phyloP scores from a whole-genome alignment of 2,329 filamentous ascomycete genomes.

The Fusarium piperis region DNA sequence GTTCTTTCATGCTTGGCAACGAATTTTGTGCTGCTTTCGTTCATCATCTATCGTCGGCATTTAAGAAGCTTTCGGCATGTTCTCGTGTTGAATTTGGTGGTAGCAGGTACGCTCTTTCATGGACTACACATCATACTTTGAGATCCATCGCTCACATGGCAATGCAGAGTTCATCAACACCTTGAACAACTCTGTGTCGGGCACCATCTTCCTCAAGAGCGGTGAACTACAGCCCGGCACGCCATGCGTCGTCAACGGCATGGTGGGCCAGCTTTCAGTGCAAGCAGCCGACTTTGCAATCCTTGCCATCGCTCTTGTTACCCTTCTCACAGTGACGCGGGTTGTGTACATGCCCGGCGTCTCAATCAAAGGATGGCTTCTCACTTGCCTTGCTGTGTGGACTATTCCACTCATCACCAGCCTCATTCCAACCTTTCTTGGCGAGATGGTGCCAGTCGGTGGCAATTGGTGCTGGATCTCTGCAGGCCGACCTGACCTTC shows the following conservation, averaged over 20 bases:
- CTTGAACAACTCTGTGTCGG: constrained; percentile 38
- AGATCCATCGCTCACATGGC: not conserved
- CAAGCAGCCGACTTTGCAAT: constrained; percentile 40
- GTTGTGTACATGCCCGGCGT: constrained; percentile 27
- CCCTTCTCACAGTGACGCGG: constrained; percentile 36
- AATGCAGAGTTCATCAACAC: constrained; percentile 35
- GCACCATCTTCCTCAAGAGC: constrained; percentile 24
- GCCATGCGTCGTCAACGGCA: constrained; percentile 30
- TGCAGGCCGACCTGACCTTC: constrained; percentile 47
- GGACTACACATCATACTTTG: not conserved
- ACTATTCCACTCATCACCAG: constrained; percentile 31
- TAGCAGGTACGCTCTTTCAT: constrained; percentile 28
- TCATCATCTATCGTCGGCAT: constrained; percentile 34
- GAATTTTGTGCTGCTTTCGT: constrained; percentile 32
- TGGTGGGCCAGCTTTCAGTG: constrained; percentile 37
- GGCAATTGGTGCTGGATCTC: constrained; percentile 62
- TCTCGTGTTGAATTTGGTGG: constrained; percentile 35
- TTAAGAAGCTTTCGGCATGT: constrained; percentile 36
- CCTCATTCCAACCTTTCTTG: constrained; percentile 25
- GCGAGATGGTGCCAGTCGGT: constrained; percentile 45
- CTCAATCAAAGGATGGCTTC: constrained; percentile 16
- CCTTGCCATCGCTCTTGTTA: constrained; percentile 37
- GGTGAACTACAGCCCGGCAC: constrained; percentile 15
- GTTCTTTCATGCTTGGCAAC: constrained; percentile 34
- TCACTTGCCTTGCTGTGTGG: constrained; percentile 34